phyloP scores from a whole-genome alignment of 73 alveolate species.

The Paramecium pentaurelia region DNA sequence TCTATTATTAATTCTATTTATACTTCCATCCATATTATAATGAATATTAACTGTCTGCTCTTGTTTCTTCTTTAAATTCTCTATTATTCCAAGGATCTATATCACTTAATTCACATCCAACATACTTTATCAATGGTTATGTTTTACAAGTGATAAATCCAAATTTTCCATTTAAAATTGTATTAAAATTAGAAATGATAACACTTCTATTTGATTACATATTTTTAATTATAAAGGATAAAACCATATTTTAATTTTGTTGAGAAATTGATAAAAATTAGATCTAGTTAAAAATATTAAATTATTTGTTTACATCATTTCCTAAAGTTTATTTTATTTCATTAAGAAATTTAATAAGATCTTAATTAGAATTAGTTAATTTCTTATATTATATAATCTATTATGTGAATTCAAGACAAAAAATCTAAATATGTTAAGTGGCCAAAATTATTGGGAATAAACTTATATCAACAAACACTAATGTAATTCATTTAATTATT shows the following conservation, averaged over 20 bases:
- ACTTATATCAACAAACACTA: not conserved
- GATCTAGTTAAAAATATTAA: not conserved
- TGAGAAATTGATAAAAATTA: not conserved
- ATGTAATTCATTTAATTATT: not conserved
- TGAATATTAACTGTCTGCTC: not conserved
- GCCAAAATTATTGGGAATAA: not conserved
- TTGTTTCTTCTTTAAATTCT: not conserved
- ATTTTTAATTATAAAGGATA: not conserved
- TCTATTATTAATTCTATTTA: not conserved
- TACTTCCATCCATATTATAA: conserved; percentile 10
- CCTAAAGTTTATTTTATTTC: not conserved
- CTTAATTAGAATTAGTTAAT: not conserved
- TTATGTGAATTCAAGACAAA: not conserved
- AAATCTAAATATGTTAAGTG: not conserved
- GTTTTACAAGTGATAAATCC: not conserved
- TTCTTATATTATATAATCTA: not conserved
- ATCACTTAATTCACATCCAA: not conserved
- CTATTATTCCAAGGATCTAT: not conserved
- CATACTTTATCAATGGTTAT: not conserved
- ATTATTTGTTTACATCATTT: not conserved
- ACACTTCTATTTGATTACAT: not conserved
- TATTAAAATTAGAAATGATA: not conserved
- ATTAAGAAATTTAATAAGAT: not conserved
- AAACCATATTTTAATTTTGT: not conserved
- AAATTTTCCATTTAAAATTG: not conserved